phyloP scores from a whole-genome alignment of 495 filamentous ascomycete species.

The Aspergillus panamensis region DNA sequence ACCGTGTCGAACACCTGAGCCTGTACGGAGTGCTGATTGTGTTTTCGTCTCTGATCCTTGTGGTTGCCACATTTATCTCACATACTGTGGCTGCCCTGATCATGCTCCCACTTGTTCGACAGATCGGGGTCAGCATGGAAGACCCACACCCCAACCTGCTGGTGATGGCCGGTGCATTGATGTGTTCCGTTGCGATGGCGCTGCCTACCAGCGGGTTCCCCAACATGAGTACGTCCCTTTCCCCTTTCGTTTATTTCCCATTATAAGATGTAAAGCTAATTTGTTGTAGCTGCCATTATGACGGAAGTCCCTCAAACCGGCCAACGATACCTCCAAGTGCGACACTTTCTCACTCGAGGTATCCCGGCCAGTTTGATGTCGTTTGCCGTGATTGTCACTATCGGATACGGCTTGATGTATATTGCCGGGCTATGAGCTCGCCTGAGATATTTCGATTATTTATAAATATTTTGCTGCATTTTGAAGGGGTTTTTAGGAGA shows the following conservation, averaged over 20 bases:
- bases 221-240: conserved; percentile 86
- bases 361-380: conserved; percentile 80
- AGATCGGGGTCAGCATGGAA: conserved; percentile 78
- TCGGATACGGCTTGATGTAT: conserved; percentile 86
- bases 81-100: conserved; percentile 97
- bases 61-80: conserved; percentile 96
- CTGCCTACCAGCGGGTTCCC: conserved; percentile 95
- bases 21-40: conserved; percentile 85
- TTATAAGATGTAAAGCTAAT: conserved; percentile 23
- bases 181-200: conserved; percentile 76
- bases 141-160: conserved; percentile 91
- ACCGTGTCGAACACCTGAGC: conserved; percentile 68
- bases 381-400: conserved; percentile 75
- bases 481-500: too few relatives aligned
- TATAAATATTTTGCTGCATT: background rate
- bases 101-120: conserved; percentile 82
- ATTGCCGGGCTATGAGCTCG: conserved; percentile 63
- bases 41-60: conserved; percentile 79
- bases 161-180: conserved; percentile 77
- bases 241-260: background rate
- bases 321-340: conserved; percentile 85
- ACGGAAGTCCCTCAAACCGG: conserved; percentile 92
- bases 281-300: conserved; percentile 84
- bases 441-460: background rate
- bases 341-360: conserved; percentile 89